These are phyloP conservation scores for Rhodomyrtus psidioides DNA, from an alignment of 441 rosid genomes.

Conservation along the genomic window DNA sequence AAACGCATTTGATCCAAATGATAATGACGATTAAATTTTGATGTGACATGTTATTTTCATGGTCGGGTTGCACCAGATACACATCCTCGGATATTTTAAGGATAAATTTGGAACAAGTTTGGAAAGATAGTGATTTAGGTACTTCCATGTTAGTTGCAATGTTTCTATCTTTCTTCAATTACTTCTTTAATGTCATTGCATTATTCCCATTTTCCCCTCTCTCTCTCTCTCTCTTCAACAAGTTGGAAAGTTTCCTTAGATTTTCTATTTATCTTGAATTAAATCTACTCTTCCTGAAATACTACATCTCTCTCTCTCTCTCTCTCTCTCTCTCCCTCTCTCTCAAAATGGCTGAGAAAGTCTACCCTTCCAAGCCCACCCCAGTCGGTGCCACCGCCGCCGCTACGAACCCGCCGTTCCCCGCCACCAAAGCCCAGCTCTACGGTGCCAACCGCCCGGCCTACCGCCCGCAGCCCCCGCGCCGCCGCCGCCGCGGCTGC, in stretches of 20 bases:
- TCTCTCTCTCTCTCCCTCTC: neutral
- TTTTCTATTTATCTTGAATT: neutral
- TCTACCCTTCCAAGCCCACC: conserved; percentile 2
- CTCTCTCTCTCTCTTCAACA: neutral
- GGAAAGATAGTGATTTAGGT: neutral
- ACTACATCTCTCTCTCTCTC: neutral
- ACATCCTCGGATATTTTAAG: neutral
- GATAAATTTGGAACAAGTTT: neutral
- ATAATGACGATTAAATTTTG: neutral
- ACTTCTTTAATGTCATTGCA: neutral
- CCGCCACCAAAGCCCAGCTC: conserved; percentile 7
- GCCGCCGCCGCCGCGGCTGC: neutral
- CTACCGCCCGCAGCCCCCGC: conserved; percentile 4
- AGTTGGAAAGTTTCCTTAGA: neutral
- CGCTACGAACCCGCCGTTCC: neutral
- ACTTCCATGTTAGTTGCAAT: neutral
- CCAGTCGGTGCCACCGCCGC: neutral
- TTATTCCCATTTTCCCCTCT: neutral
- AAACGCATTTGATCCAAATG: neutral
- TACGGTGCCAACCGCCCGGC: conserved; percentile 1
- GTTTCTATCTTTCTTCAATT: neutral
- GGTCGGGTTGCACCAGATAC: neutral
- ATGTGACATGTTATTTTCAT: neutral
- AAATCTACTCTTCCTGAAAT: neutral
- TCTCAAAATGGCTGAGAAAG: conserved; percentile 1